Evolutionary conservation across 345 rosid species (phyloP), one percentile per base, ranked within the genome.

Genomic region (Microthlaspi erraticum): DNA sequence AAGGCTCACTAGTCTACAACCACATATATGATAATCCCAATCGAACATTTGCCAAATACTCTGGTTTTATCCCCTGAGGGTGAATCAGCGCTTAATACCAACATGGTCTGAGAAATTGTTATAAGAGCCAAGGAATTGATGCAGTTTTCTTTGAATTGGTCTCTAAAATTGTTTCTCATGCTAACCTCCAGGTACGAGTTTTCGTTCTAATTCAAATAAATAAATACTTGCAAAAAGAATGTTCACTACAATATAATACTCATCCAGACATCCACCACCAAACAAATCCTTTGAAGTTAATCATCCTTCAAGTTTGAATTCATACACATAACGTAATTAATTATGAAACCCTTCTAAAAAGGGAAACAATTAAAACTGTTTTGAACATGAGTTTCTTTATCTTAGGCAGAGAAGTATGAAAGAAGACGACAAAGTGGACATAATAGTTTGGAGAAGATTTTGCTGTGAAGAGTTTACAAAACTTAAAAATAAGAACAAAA

Each of bases 121-220:
- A 79, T 71, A 84, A 82, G 78, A 87, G 74, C 60, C 87, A 65
- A 60, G 85, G 79, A 59, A 91, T 90, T 60, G 89, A 83, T 65
- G 86, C 85, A 43, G 86, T 93, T 53, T 88, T 87, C 80, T 93
- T 93, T 79, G 96, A 93, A 77, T 86, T 92, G 85, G 82, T 87
- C 64, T 88, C 97, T 14, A 87, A 71, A 67, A 87, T 84, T 34
- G 81, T 83, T 51, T 84, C 87, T 73, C 97, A 86, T 84, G 97
- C 96, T 71, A 93, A 93, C 80, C 84, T 93, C 66, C 98, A 91
- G 94, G 94, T 89, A 77, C 80, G 69, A 33, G n/a, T n/a, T n/a
- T n/a, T n/a, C n/a, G n/a, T n/a, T n/a, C n/a, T n/a, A n/a, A n/a
- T n/a, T n/a, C n/a, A n/a, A n/a, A n/a, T n/a, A n/a, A n/a, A n/a